Conservation (phyloP, 345 rosid genomes). For the Salix suchowensis region DNA sequence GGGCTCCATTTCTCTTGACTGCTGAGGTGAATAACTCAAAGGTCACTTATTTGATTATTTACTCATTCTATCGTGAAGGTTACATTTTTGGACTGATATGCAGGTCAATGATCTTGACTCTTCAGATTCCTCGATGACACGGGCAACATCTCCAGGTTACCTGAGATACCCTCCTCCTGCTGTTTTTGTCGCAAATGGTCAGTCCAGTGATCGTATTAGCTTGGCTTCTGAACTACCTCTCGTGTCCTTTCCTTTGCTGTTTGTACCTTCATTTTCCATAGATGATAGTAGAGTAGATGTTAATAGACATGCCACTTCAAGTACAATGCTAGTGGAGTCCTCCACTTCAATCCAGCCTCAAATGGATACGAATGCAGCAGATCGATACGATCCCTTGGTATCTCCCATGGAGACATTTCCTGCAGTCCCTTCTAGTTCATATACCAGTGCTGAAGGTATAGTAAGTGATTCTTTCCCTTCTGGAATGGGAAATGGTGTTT, state of each 20-base stretch:
- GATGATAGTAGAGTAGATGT: constrained; percentile 42
- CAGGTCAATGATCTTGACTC: constrained; percentile 82
- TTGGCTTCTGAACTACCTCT: constrained; percentile 53
- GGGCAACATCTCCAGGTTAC: constrained; percentile 63
- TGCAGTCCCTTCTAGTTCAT: constrained; percentile 36
- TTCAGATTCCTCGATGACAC: constrained; percentile 58
- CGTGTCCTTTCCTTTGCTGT: constrained; percentile 43
- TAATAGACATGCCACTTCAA: constrained; percentile 35
- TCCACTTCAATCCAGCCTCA: constrained; percentile 45
- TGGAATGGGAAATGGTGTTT: constrained; percentile 35
- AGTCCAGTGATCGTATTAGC: constrained; percentile 39
- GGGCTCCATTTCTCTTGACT: constrained; percentile 67
- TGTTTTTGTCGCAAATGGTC: constrained; percentile 51
- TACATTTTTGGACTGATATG: constrained; percentile 38
- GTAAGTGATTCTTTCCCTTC: constrained; percentile 22
- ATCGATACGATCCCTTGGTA: constrained; percentile 28
- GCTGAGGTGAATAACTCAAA: constrained; percentile 51
- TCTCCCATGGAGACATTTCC: constrained; percentile 47
- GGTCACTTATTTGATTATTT: constrained; percentile 18
- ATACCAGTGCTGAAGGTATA: constrained; percentile 26
- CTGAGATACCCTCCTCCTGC: constrained; percentile 60
- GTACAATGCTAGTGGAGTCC: constrained; percentile 36
- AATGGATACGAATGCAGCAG: constrained; percentile 34
- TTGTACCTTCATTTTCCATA: constrained; percentile 46
- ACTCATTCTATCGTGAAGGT: constrained; percentile 17